A percentile compares a stretch with the other conserved stretches of the same genome.
phyloP scores from a whole-genome alignment of 2,329 filamentous ascomycete genomes.

The Alternaria longipes region DNA sequence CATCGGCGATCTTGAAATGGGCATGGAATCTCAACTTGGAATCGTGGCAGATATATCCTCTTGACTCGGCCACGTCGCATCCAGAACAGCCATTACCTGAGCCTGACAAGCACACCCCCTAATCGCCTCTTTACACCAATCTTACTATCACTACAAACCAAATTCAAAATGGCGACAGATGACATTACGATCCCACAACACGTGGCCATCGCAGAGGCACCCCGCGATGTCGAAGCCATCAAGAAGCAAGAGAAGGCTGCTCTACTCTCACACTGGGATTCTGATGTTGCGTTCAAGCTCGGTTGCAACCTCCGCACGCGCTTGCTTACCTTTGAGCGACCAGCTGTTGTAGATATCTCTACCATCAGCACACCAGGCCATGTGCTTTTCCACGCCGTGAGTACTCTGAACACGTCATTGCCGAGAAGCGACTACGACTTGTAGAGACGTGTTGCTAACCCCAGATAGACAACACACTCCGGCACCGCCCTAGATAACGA shows the following conservation, averaged over 20 bases:
- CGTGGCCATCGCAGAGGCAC: constrained; percentile 31
- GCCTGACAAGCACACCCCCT: neutral
- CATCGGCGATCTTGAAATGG: constrained; percentile 12
- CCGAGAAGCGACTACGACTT: rapidly evolving
- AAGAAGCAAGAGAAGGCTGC: constrained; percentile 52
- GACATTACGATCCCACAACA: constrained; percentile 35
- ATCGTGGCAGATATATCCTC: neutral
- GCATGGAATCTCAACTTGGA: constrained; percentile 2
- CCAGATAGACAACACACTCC: constrained; percentile 59
- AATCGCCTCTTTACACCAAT: neutral
- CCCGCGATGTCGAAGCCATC: constrained; percentile 50
- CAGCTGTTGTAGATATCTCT: constrained; percentile 71
- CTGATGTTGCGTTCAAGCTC: constrained; percentile 68
- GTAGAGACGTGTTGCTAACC: neutral
- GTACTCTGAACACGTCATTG: neutral
- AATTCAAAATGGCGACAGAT: constrained; percentile 13
- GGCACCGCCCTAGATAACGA: constrained; percentile 77
- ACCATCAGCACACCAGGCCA: constrained; percentile 63
- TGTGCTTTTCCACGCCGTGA: constrained; percentile 72
- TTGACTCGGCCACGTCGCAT: neutral
- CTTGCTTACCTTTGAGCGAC: constrained; percentile 62
- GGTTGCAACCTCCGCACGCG: constrained; percentile 69
- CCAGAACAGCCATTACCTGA: neutral
- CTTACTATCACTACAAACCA: neutral
- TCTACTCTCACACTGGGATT: constrained; percentile 63